Conservation (phyloP, 1,284 basidiomycete species). For the Ganoderma leucocontextum region DNA sequence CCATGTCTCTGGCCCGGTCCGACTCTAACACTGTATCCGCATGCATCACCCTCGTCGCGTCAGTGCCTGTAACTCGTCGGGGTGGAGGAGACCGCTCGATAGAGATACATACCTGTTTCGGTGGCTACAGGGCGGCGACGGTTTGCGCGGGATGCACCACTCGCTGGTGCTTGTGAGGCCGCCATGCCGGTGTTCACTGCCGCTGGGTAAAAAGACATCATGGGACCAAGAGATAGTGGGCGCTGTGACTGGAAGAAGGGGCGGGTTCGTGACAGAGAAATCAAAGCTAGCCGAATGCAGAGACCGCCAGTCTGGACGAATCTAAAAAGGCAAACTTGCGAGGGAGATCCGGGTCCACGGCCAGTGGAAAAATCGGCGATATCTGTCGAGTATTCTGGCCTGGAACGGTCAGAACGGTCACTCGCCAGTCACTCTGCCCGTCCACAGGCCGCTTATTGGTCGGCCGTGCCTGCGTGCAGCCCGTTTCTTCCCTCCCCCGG, state of each 20-base stretch:
- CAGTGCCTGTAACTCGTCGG: not conserved
- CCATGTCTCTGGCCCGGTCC: not conserved
- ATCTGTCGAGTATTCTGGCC: constrained; percentile 27
- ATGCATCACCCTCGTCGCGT: constrained; percentile 1
- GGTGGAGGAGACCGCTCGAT: not conserved
- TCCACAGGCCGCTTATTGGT: constrained; percentile 13
- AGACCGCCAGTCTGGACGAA: constrained; percentile 41
- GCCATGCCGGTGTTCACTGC: not conserved
- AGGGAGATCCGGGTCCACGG: constrained; percentile 37
- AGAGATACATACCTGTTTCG: not conserved
- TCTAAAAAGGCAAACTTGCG: constrained; percentile 43
- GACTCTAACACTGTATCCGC: not conserved
- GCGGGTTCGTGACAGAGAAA: constrained; percentile 28
- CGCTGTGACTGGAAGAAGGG: constrained; percentile 30
- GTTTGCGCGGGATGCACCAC: not conserved
- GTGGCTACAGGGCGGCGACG: constrained; percentile 6
- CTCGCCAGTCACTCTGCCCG: constrained; percentile 9
- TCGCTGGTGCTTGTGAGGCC: constrained; percentile 4
- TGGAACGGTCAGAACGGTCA: constrained; percentile 9
- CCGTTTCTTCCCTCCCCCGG: constrained; percentile 16
- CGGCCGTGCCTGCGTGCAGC: constrained; percentile 18
- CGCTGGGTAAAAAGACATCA: constrained; percentile 33
- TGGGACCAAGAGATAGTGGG: constrained; percentile 35
- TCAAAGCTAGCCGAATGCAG: constrained; percentile 43
- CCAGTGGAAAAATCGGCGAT: constrained; percentile 32